Percentiles rank a stretch among this genome's conserved stretches.
Conservation (phyloP, 768 basidiomycete species). For the Hericium coralloides region DNA sequence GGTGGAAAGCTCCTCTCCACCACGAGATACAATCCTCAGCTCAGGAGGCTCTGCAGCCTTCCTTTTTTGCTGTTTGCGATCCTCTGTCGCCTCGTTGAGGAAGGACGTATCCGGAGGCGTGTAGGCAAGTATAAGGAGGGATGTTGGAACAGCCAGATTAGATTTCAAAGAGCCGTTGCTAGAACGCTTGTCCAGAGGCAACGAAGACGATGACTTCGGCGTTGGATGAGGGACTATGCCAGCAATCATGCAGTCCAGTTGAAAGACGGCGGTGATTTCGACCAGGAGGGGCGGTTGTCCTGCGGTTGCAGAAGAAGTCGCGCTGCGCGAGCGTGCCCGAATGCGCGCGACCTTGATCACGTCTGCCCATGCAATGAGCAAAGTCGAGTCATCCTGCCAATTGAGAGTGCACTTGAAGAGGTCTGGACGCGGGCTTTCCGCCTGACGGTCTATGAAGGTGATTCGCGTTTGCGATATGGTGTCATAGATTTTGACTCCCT, state of each 20-base stretch:
- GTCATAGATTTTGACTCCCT: constrained; percentile 96
- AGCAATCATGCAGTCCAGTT: constrained; percentile 91
- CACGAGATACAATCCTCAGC: constrained; percentile 80
- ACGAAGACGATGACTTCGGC: constrained; percentile 12
- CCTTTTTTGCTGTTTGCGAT: constrained; percentile 66
- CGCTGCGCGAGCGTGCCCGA: constrained; percentile 45
- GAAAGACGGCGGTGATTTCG: constrained; percentile 87
- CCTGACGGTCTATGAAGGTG: constrained; percentile 75
- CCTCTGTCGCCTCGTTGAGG: constrained; percentile 58
- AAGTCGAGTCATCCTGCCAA: constrained; percentile 89
- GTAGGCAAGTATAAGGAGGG: constrained; percentile 86
- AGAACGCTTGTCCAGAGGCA: constrained; percentile 5
- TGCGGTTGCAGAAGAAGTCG: constrained; percentile 32
- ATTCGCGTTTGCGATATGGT: constrained; percentile 67
- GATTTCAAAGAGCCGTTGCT: constrained; percentile 18
- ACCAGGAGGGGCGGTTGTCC: constrained; percentile 56
- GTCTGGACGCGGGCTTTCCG: constrained; percentile 83
- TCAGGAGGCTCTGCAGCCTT: constrained; percentile 90
- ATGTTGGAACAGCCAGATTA: constrained; percentile 36
- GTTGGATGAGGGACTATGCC: constrained; percentile 77
- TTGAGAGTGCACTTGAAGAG: constrained; percentile 87
- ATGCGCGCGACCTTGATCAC: constrained; percentile 85
- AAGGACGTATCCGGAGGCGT: constrained; percentile 67
- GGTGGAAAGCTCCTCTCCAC: constrained; percentile 79
- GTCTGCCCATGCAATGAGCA: constrained; percentile 92